Base-by-base conservation (phyloP, 345 rosid genomes). In the Citrus hindsii region DNA sequence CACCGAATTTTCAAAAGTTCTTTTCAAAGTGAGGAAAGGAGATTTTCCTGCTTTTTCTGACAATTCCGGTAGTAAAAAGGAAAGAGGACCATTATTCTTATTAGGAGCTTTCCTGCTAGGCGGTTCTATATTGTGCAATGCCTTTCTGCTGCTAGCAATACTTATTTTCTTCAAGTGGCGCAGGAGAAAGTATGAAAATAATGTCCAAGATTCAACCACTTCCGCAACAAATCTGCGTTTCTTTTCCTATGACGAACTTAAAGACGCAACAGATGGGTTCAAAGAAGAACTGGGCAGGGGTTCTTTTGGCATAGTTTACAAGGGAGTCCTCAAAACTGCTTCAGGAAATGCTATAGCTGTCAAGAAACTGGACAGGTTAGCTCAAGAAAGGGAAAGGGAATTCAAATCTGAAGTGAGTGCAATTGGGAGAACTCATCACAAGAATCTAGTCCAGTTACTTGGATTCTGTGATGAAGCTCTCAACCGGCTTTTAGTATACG, bases 241-340 rank as follows among this genome's bases (percentile, higher is more conserved):
- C 65, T 83, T 83, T 56, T 55, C 77, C 58, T 70, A 77, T 67
- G 18, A 46, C 69, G 83, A 83, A 35, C 81, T 83, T 1, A 27
- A 69, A 56, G 74, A 77, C 38, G 83, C 81, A 24, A 83, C 84
- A 16, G 48, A 76, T 12, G 72, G 78, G 30, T 84, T 84, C 67
- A 79, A 24, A 67, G 84, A 84, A 82, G 77, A 81, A 65, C 56
- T 84, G 0, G 87, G 87, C 22, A 79, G 81, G 69, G 87, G 87
- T 28, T 79, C 87, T 69, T 79, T 78, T 24, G 87, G 83, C 16
- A 65, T 76, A 25, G 87, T 81, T 32, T 84, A 81, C 65, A 84
- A 76, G 77, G 87, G 84, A 3, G 24, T 56, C 48, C 72, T 81
- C 59, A 74, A 32, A 35, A 62, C 35, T 22, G 70, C 16, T 64